Conservation (phyloP, 1,284 basidiomycete species). For the Cerrena zonata region DNA sequence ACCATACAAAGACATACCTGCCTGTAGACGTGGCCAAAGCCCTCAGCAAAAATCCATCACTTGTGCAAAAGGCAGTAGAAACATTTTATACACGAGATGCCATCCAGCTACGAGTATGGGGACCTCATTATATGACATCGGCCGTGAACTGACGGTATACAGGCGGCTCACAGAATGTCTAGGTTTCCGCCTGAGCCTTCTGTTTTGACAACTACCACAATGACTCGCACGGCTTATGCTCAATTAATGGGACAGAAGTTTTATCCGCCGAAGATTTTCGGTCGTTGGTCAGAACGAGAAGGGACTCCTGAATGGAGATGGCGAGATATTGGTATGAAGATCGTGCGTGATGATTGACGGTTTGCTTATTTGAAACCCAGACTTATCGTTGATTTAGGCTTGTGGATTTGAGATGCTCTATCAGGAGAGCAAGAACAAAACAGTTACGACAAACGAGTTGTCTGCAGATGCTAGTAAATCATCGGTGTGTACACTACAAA, state of each 20-base stretch:
- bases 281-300: constrained; percentile 63
- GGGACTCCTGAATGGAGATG: constrained; percentile 63
- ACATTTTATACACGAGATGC: constrained; percentile 91
- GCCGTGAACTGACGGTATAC: constrained; percentile 5
- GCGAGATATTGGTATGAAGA: constrained; percentile 85
- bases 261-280: constrained; percentile 86
- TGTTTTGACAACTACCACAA: constrained; percentile 54
- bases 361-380: not conserved
- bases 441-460: constrained; percentile 23
- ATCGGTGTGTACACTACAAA: constrained; percentile 37
- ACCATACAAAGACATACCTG: constrained; percentile 75
- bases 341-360: constrained; percentile 43
- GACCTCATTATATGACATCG: not conserved
- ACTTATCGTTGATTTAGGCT: constrained; percentile 43
- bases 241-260: constrained; percentile 88
- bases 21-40: constrained; percentile 75
- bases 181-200: constrained; percentile 75
- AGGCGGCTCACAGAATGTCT: constrained; percentile 83
- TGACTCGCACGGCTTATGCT: constrained; percentile 89
- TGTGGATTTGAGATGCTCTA: constrained; percentile 94
- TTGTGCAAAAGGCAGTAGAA: constrained; percentile 83
- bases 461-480: constrained; percentile 35
- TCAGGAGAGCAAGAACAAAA: constrained; percentile 65
- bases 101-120: constrained; percentile 74
- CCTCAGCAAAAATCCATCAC: constrained; percentile 55